Conservation (phyloP, 2,329 filamentous ascomycete species). For the Immersiporthe knoxdaviesiana region DNA sequence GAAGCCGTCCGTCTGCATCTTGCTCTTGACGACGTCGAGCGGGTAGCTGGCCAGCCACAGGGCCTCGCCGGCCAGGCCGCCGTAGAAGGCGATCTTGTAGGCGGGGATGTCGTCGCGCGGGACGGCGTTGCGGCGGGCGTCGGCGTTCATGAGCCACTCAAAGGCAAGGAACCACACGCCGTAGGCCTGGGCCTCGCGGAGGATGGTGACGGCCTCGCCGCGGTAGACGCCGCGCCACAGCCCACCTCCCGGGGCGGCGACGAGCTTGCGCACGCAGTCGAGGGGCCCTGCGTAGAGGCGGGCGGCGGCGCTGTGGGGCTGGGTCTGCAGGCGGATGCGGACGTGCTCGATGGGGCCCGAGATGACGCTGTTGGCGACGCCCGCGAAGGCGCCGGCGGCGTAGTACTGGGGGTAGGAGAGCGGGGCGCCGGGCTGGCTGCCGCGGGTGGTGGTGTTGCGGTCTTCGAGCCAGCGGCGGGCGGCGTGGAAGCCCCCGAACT, state of each 20-base stretch:
- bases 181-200: constrained; percentile 92
- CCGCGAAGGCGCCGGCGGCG: constrained; percentile 86
- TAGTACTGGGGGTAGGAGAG: constrained; percentile 89
- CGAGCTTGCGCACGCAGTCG: constrained; percentile 88
- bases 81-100: constrained; percentile 88
- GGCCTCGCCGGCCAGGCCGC: constrained; percentile 89
- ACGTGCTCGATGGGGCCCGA: constrained; percentile 96
- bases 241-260: constrained; percentile 62
- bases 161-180: constrained; percentile 94
- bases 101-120: constrained; percentile 77
- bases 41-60: constrained; percentile 95
- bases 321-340: constrained; percentile 92
- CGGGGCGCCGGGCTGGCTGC: constrained; percentile 62
- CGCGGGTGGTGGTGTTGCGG: constrained; percentile 65
- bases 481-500: constrained; percentile 96
- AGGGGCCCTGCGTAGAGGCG: constrained; percentile 78
- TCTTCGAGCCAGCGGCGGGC: constrained; percentile 85
- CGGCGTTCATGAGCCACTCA: constrained; percentile 93
- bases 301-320: constrained; percentile 78
- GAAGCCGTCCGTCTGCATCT: constrained; percentile 98
- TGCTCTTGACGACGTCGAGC: constrained; percentile 97
- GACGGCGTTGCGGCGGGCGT: constrained; percentile 77
- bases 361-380: constrained; percentile 84
- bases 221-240: constrained; percentile 79
- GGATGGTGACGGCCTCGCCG: constrained; percentile 81